Conservation (phyloP, 257 asterid species). For the Solanum chmielewskii region DNA sequence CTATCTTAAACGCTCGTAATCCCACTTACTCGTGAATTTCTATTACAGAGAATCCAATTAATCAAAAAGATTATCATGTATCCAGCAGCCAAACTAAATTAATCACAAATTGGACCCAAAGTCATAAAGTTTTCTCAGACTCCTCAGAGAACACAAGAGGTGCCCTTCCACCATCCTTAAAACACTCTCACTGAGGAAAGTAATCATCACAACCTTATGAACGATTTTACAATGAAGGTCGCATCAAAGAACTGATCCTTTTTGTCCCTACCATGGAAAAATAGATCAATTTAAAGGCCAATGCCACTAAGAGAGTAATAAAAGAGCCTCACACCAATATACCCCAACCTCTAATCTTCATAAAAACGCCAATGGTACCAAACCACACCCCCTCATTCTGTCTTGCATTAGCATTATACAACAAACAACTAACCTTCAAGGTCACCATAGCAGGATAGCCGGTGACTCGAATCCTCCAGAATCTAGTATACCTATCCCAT, state of each 20-base stretch:
- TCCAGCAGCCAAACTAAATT: neutral
- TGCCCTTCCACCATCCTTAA: neutral
- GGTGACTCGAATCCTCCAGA: neutral
- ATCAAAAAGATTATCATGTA: neutral
- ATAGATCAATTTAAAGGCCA: neutral
- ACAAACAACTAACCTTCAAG: neutral
- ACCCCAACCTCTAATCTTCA: neutral
- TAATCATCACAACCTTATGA: neutral
- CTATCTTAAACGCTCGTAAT: neutral
- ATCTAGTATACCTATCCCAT: too few relatives aligned
- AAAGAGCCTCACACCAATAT: neutral
- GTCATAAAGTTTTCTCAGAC: neutral
- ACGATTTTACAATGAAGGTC: neutral
- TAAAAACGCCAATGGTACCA: neutral
- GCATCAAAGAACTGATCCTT: neutral
- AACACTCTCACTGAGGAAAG: neutral
- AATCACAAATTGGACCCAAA: neutral
- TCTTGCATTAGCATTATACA: neutral
- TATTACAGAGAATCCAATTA: neutral
- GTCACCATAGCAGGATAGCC: neutral
- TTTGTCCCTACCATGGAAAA: neutral
- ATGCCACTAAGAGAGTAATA: neutral
- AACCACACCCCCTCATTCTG: neutral
- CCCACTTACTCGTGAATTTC: neutral
- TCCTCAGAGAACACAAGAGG: neutral